Evolutionary conservation across 192 early-diverging fungal genomes (phyloP), one percentile per base, ranked within the genome.

Genomic region (Coemansia asiatica): DNA sequence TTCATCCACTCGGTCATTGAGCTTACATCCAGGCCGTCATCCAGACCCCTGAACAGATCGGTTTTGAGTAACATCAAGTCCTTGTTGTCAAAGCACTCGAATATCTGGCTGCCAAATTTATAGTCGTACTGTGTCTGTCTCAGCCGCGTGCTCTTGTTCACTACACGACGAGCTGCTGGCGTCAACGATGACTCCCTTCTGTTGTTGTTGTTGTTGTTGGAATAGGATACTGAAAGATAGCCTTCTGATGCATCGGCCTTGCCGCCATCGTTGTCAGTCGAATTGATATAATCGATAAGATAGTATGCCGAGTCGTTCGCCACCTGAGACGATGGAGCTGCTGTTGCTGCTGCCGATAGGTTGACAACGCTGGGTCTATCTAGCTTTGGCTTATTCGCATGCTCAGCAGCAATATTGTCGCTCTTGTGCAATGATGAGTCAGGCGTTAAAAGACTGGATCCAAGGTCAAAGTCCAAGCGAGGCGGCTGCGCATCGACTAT

Each of bases 111-210:
- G 28, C 77, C 77, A 64, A 71, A 79, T 27, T 70, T 79, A 68
- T 79, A 79, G 29, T 79, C 77, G 55, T 79, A 79, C 68, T 71
- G 77, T 28, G 77, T 79, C 71, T 79, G 77, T 51, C 77, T 67
- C 64, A 58, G 35, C 31, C 67, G 67, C 18, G 77, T 79, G 58
- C 72, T 79, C 54, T 60, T 65, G 58, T 79, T 79, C 23, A 79
- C 63, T 15, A 79, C 40, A 10, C 72, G 77, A 12, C 77, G 71
- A 21, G 77, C 77, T 13, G 18, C 56, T 38, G 36, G 28, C 18
- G 28, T 12, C 22, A 27, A 6, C 25, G 51, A 54, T 0, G 51
- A 27, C 3, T 16, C 21, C 51, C 27, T n/a, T n/a, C n/a, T n/a
- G n/a, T n/a, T n/a, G n/a, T n/a, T n/a, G n/a, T n/a, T n/a, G n/a